Base-by-base conservation (phyloP, 2,329 filamentous ascomycete species). In the Cadophora malorum region DNA sequence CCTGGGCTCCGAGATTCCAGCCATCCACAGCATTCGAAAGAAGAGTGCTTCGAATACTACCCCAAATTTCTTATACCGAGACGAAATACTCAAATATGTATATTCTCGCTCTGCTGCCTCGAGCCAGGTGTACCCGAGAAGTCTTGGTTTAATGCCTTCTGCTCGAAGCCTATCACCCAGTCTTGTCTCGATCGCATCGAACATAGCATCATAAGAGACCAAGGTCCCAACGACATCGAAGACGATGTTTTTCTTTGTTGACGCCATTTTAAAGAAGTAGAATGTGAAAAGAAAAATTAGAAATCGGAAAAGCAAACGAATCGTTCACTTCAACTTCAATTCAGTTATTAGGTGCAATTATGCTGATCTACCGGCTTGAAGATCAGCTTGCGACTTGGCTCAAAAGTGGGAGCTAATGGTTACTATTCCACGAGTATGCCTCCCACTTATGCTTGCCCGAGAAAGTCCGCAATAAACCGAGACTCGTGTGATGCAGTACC, bases 171-270 rank as follows among this genome's bases (percentile, higher is more conserved):
- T 75, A 4, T 78, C 66, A 50, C 83, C 83, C 4, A 85, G 78
- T n/a, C 78, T 78, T 3, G 72, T 63, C 3, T 82, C 79, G 47
- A 85, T 78, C 41, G 78, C 78, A 14, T 79, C 74, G 68, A 79
- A 80, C 69, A 81, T 80, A 60, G 78, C 78, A 21, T 83, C 79
- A 74, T 82, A 84, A 14, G 78, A 80, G 25, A 84, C 80, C 66
- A 79, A 79, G 12, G 83, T 85, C 49, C 83, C 83, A 52, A 87
- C 84, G 3, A 86, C 80, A 73, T 84, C 82, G 69, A 84, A 84
- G 41, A 83, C 81, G 66, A 83, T 78, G 64, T 84, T 79, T 64
- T 83, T 83, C 21, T 50, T 50, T 38, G 35, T 9, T 38, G 35
- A 38, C 8, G 35, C 35, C 35, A 38, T 38, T 4, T 38, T 9